Conservation (phyloP, 208 protist genomes). For the Leishmania gerbilli region DNA sequence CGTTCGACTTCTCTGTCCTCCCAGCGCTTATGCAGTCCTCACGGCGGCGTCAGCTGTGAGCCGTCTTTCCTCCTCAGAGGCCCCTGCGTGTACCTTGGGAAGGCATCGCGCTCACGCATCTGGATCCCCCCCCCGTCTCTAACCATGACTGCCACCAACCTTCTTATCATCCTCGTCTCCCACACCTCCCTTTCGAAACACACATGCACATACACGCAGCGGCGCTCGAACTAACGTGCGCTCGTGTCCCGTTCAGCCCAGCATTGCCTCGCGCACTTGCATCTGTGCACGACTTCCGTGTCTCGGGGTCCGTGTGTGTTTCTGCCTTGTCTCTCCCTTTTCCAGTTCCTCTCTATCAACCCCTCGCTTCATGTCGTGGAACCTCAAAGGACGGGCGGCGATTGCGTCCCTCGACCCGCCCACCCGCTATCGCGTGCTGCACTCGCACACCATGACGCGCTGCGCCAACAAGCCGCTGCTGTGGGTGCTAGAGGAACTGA, state of each 20-base stretch:
- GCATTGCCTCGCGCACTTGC: no score
- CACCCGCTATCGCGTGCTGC: constrained; percentile 50
- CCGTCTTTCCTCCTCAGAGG: background rate
- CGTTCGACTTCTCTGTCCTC: background rate
- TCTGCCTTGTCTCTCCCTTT: background rate
- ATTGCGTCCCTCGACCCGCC: constrained; percentile 59
- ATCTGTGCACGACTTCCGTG: background rate
- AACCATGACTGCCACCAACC: background rate
- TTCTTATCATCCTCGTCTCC: background rate
- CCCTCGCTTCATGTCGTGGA: constrained; percentile 45
- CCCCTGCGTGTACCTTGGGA: background rate
- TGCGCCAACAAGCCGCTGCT: constrained; percentile 69
- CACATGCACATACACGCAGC: background rate
- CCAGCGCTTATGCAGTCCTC: background rate
- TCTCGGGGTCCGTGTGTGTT: background rate
- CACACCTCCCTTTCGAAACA: background rate
- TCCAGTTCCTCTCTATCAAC: background rate
- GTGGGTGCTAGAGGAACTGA: constrained; percentile 70
- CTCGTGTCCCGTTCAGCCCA: background rate
- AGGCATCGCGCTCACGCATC: background rate
- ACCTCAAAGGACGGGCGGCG: constrained; percentile 67
- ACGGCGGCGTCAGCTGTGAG: background rate
- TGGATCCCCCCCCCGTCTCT: background rate
- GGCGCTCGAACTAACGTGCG: background rate
- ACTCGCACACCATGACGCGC: constrained; percentile 63